A percentile compares a stretch with the other conserved stretches of the same genome.
phyloP scores from a whole-genome alignment of 2,329 filamentous ascomycete species.

The Aspergillus pseudotamarii region DNA sequence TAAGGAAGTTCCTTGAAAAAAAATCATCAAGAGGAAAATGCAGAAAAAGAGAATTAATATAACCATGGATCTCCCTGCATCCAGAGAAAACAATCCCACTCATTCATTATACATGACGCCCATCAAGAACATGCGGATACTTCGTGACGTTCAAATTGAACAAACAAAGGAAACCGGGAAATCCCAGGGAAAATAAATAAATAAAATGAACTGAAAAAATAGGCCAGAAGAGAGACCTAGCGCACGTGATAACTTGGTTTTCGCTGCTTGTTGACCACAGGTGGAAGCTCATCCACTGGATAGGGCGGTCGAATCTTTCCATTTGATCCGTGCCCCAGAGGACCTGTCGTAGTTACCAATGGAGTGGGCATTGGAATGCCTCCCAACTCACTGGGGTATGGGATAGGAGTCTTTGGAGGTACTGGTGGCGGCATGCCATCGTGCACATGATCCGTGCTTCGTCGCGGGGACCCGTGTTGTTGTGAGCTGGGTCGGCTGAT shows the following conservation, averaged over 20 bases:
- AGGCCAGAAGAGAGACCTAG: constrained; percentile 28
- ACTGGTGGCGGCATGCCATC: constrained; percentile 63
- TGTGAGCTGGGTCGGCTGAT: constrained; percentile 32
- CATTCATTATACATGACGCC: neutral
- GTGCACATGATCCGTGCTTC: constrained; percentile 38
- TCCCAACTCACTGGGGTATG: constrained; percentile 47
- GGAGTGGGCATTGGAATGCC: constrained; percentile 41
- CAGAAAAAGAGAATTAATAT: neutral
- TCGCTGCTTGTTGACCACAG: constrained; percentile 78
- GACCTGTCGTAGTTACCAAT: constrained; percentile 24
- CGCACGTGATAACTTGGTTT: constrained; percentile 74
- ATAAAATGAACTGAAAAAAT: neutral
- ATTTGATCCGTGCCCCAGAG: constrained; percentile 18
- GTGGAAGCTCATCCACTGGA: constrained; percentile 78
- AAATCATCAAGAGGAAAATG: neutral
- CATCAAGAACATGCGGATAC: neutral
- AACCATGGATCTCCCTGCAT: neutral
- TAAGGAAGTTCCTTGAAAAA: neutral
- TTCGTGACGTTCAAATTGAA: neutral
- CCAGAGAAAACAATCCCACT: neutral
- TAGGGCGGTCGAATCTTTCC: constrained; percentile 64
- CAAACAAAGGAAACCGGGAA: constrained; percentile 17
- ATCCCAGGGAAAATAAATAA: constrained; percentile 12
- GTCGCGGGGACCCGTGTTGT: constrained; percentile 33
- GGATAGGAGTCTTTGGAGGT: constrained; percentile 76